phyloP scores from a whole-genome alignment of 1,139 yeast species.

The Casaregolazyma suthepensis region DNA sequence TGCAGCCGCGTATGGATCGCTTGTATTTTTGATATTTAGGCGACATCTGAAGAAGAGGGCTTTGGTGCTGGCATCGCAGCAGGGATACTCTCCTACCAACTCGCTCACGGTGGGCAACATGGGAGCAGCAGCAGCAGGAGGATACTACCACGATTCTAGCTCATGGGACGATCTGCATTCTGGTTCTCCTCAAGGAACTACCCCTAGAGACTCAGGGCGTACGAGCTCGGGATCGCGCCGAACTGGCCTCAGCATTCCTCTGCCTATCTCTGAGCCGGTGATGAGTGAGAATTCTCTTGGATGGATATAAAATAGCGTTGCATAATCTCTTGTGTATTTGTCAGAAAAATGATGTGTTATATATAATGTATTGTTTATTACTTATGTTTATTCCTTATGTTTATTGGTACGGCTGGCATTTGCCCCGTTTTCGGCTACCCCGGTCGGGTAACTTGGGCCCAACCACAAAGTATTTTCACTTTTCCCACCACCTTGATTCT shows the following conservation, averaged over 20 bases:
- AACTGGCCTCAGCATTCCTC: slow-evolving; percentile 17
- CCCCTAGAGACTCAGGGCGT: slow-evolving; percentile 10
- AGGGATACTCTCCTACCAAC: slow-evolving; percentile 6
- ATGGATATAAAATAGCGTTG: slow-evolving; percentile 27
- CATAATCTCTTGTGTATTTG: background rate
- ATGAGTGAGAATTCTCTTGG: slow-evolving; percentile 38
- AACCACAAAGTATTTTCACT: background rate
- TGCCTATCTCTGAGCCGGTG: slow-evolving; percentile 34
- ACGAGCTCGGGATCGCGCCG: slow-evolving; percentile 10
- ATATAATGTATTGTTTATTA: background rate
- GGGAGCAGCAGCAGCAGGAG: slow-evolving; percentile 10
- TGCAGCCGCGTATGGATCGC: slow-evolving; percentile 32
- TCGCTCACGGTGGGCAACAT: slow-evolving; percentile 6
- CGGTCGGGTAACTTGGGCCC: background rate
- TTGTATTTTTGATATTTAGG: slow-evolving; percentile 31
- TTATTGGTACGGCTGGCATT: background rate
- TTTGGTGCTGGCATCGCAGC: slow-evolving; percentile 5
- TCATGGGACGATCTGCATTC: slow-evolving; percentile 15
- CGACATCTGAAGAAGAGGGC: slow-evolving; percentile 26
- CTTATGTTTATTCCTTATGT: background rate
- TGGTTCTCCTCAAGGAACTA: slow-evolving; percentile 14
- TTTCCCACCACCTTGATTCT: background rate
- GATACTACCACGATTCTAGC: slow-evolving; percentile 10
- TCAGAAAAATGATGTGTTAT: background rate
- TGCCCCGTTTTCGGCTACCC: background rate